Percentiles rank a stretch among this genome's conserved stretches.
These are phyloP conservation scores for Rhodotorula mucilaginosa DNA, from an alignment of 1,284 basidiomycete genomes.

Conservation along the genomic window DNA sequence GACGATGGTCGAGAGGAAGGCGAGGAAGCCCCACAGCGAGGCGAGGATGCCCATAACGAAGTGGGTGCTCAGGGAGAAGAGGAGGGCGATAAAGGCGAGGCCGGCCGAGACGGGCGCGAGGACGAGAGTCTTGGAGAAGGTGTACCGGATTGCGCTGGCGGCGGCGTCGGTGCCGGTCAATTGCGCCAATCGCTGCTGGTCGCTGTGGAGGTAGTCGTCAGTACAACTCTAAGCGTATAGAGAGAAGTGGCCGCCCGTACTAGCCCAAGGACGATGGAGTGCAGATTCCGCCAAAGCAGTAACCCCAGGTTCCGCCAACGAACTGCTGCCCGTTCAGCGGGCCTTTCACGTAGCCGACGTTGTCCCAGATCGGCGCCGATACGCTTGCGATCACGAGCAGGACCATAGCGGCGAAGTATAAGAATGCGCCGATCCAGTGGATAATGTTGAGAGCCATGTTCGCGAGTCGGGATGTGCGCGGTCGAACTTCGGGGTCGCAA, in stretches of 20 bases:
- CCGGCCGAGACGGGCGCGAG: constrained; percentile 39
- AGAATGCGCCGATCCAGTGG: constrained; percentile 30
- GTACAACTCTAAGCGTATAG: too few relatives aligned
- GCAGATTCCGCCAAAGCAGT: constrained; percentile 11
- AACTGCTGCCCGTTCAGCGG: constrained; percentile 1
- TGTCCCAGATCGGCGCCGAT: constrained; percentile 34
- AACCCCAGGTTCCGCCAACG: constrained; percentile 30
- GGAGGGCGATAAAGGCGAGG: constrained; percentile 30
- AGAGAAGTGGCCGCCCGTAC: neutral
- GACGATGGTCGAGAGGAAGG: constrained; percentile 34
- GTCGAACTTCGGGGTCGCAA: too few relatives aligned
- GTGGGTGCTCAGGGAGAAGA: constrained; percentile 31
- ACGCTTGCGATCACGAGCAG: constrained; percentile 31
- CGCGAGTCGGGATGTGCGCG: neutral
- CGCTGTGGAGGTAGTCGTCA: neutral
- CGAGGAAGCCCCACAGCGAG: constrained; percentile 19
- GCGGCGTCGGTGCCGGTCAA: neutral
- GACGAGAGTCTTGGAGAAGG: constrained; percentile 29
- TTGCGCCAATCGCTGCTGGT: constrained; percentile 9
- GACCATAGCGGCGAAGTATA: constrained; percentile 26
- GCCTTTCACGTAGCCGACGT: constrained; percentile 24
- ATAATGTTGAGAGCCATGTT: constrained; percentile 6
- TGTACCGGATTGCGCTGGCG: constrained; percentile 12
- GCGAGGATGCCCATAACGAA: constrained; percentile 34
- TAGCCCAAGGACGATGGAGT: neutral